These are phyloP conservation scores for Debaryomyces robertsiae DNA, from an alignment of 1,139 yeast species.

Conservation along the genomic window DNA sequence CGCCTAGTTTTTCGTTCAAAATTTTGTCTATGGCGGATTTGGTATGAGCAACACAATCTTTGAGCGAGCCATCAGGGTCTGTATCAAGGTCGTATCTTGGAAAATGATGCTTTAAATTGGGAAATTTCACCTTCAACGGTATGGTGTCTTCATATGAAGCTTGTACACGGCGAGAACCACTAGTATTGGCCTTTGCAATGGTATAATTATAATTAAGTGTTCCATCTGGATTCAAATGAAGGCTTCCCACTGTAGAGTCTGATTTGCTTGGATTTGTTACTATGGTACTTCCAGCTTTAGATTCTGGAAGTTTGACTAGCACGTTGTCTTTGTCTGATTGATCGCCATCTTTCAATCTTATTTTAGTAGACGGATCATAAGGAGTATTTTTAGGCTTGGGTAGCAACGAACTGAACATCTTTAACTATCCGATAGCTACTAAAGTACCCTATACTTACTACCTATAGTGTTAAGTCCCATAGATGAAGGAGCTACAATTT, in stretches of 20 bases:
- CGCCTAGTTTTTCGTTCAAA: constrained; percentile 23
- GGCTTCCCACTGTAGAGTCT: constrained; percentile 17
- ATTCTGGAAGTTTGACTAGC: constrained; percentile 3
- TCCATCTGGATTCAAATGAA: constrained; percentile 32
- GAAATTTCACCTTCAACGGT: constrained; percentile 42
- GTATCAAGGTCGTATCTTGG: constrained; percentile 34
- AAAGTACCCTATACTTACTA: neutral
- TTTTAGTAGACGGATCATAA: constrained; percentile 14
- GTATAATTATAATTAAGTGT: constrained; percentile 31
- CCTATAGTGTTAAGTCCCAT: neutral
- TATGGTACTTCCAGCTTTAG: constrained; percentile 2
- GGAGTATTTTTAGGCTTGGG: constrained; percentile 32
- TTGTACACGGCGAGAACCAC: constrained; percentile 21
- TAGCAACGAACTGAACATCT: constrained; percentile 38
- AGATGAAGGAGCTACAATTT: too few relatives aligned
- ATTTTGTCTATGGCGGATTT: constrained; percentile 26
- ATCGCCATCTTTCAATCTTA: constrained; percentile 2
- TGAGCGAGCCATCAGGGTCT: constrained; percentile 33
- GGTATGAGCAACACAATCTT: constrained; percentile 33
- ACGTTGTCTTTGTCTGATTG: constrained; percentile 1
- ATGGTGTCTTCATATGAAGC: constrained; percentile 42
- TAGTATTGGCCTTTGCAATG: constrained; percentile 21
- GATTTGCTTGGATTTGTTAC: constrained; percentile 3
- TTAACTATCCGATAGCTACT: neutral
- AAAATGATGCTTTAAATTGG: constrained; percentile 43